Evolutionary conservation across 2,329 filamentous ascomycete genomes (phyloP), one percentile per base, ranked within the genome.

Genomic region (Colletotrichum tofieldiae): DNA sequence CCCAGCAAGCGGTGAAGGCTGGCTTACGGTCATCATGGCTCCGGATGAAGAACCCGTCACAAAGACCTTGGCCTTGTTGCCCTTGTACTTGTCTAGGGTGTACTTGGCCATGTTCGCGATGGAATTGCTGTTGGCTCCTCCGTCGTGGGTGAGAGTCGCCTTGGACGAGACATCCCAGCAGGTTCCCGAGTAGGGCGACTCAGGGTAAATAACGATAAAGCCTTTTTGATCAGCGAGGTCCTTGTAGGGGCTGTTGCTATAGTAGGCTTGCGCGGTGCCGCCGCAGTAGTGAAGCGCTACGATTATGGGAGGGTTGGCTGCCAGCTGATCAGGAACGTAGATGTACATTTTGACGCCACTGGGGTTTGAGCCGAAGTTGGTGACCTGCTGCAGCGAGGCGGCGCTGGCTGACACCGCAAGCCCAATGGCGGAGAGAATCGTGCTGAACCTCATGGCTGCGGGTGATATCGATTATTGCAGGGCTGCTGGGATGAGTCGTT

Each of bases 121-220:
- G 3, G 83, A 82, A 58, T 85, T 85, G 71, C 83, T 86, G 74
- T 88, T 85, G 18, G 85, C 86, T 6, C 87, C 87, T 16, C 87
- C 87, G 61, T 86, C 80, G 73, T 87, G 87, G 2, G 84, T 86
- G 8, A 89, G 80, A 0, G 86, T 82, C 43, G 82, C 83, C 49
- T 83, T 83, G 12, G 86, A 89, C 6, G 87, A 85, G 7, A 91
- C 89, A 75, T 92, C 90, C 86, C 89, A 92, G 81, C 90, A 92
- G 54, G 79, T 84, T 49, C 82, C 83, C 18, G 76, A 77, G 67
- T 80, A 82, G 61, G 76, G 82, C 6, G 81, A 85, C 75, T 82
- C 82, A 2, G 86, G 86, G 73, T 85, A 87, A 73, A 87, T 84
- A 23, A 84, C 78, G 66, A 92, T 89, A 79, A 88, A 91, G 49